A percentile compares a stretch with the other conserved stretches of the same genome.
Conservation (phyloP, 495 filamentous ascomycete genomes). For the Aspergillus ellipticus region DNA sequence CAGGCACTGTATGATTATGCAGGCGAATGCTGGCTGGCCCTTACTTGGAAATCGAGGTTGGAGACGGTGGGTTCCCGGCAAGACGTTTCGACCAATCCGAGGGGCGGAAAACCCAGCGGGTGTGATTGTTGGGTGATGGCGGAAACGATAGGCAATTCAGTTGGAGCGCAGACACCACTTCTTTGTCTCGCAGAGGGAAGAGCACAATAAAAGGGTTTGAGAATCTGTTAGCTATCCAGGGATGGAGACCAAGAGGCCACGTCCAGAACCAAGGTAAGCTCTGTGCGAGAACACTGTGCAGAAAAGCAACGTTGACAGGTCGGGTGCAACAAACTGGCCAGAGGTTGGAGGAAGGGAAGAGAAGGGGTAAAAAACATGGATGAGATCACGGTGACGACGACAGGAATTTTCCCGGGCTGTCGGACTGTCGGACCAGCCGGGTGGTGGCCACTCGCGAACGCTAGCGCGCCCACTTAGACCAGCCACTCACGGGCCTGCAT, state of each 20-base stretch:
- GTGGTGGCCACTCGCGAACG: constrained; percentile 24
- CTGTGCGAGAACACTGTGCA: neutral
- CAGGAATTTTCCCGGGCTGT: constrained; percentile 28
- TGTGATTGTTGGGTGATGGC: constrained; percentile 2
- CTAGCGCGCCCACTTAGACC: constrained; percentile 9
- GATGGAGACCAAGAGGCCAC: neutral
- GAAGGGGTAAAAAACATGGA: constrained; percentile 12
- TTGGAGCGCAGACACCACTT: too few relatives aligned
- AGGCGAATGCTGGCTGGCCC: constrained; percentile 10
- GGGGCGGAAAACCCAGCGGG: constrained; percentile 7
- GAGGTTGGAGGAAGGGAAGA: constrained; percentile 2
- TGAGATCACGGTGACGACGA: constrained; percentile 40
- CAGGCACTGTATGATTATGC: constrained; percentile 13
- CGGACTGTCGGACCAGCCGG: constrained; percentile 23
- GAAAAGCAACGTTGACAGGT: neutral
- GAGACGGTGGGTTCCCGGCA: constrained; percentile 23
- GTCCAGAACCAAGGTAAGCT: neutral
- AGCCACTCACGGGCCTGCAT: constrained; percentile 27
- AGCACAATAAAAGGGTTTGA: neutral
- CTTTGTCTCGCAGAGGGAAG: too few relatives aligned
- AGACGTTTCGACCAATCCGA: constrained; percentile 22
- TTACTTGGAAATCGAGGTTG: constrained; percentile 19
- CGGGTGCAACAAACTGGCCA: neutral
- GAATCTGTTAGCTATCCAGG: constrained; percentile 1
- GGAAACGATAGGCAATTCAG: constrained; percentile 6